These are phyloP conservation scores for Colletotrichum chrysophilum DNA, from an alignment of 2,329 filamentous ascomycete genomes.

Conservation along the genomic window DNA sequence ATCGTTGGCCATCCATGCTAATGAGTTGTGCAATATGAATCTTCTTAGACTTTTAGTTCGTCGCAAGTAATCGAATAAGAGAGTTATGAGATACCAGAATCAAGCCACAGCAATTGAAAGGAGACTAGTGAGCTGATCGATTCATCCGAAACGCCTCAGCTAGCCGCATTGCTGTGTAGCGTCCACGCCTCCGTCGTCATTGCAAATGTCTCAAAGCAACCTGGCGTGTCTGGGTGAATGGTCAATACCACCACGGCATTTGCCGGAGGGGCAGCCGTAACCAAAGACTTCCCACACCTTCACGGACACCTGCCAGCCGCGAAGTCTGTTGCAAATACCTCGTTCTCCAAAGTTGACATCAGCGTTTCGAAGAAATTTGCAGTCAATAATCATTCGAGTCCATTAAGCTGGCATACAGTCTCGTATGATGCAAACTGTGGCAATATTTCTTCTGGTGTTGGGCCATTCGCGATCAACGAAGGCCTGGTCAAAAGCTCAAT, in stretches of 20 bases:
- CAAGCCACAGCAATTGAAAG: neutral
- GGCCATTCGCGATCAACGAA: slow-evolving; percentile 61
- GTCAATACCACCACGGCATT: neutral
- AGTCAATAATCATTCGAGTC: neutral
- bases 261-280: neutral
- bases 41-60: too few species aligned
- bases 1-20: neutral
- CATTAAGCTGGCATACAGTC: slow-evolving; percentile 34
- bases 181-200: neutral
- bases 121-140: neutral
- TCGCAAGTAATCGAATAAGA: neutral
- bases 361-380: neutral
- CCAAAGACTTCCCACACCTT: neutral
- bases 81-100: neutral
- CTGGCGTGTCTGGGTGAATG: neutral
- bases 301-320: neutral
- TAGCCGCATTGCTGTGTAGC: neutral
- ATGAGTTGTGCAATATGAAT: too few species aligned
- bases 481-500: slow-evolving; percentile 39
- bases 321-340: neutral
- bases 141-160: neutral
- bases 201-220: neutral
- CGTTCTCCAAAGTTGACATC: neutral
- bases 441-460: slow-evolving; percentile 63
- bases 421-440: slow-evolving; percentile 66